These are phyloP conservation scores for Melaleuca alternifolia DNA, from an alignment of 345 rosid species.

Conservation along the genomic window DNA sequence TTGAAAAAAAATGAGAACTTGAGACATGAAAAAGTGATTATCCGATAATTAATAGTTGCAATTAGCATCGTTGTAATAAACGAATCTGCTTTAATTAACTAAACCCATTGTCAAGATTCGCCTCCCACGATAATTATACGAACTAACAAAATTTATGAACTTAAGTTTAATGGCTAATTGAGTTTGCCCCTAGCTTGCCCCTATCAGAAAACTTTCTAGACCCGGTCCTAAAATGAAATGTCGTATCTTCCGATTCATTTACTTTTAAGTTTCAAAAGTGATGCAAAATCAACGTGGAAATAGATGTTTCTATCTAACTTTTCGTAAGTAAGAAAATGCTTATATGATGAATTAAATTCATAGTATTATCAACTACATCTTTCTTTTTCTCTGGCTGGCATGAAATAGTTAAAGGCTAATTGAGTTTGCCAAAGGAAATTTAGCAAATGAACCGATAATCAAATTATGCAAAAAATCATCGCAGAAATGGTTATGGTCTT, in stretches of 20 bases:
- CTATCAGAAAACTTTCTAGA: neutral
- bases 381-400: too few species aligned
- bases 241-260: neutral
- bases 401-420: too few species aligned
- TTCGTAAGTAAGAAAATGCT: too few species aligned
- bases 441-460: neutral
- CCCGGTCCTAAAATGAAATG: neutral
- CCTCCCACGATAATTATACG: neutral
- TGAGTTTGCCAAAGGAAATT: neutral
- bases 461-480: neutral
- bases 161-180: neutral
- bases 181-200: neutral
- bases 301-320: too few species aligned
- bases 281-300: too few species aligned
- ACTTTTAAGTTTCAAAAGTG: neutral
- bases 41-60: neutral
- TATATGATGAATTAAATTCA: too few species aligned
- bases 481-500: neutral
- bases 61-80: neutral
- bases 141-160: neutral
- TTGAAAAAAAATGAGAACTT: too few species aligned
- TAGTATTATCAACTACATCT: too few species aligned
- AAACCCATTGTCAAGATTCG: neutral
- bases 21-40: neutral
- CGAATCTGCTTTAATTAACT: neutral